Evolutionary conservation across 2,329 filamentous ascomycete genomes (phyloP), one percentile per base, ranked within the genome.

Genomic region (Apiospora sp.): DNA sequence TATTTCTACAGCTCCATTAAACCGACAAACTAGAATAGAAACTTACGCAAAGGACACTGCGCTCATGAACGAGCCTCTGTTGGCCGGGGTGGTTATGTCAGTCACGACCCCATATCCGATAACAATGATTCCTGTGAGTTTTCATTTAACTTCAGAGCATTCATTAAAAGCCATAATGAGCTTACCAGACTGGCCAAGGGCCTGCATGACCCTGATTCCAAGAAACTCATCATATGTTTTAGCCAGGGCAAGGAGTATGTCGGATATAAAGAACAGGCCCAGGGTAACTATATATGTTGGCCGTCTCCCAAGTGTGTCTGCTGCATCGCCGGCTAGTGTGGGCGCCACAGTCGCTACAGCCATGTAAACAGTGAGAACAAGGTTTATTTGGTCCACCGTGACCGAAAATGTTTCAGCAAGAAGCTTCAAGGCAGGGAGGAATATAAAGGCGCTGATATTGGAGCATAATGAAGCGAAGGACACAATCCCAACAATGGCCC

Each of bases 301-400:
- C n/a, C 71, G 68, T 7, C 54, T 70, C 16, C 75, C 76, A 24
- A 75, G 30, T 1, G 37, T 49, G 34, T 77, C 75, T 19, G 76
- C 72, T 8, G 64, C 69, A 68, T 76, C 70, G 27, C 74, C 74
- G 0, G 72, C 70, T 10, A 75, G n/a, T 4, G 73, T 61, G 16
- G 73, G 70, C 14, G 69, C 68, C 41, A 74, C 46, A 4, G 69
- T 69, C 49, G 67, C 49, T 5, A 68, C 69, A 51, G 75, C 74
- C 16, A 75, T 73, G 49, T 75, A 76, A 1, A 73, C 46, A 0
- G 74, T 76, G 14, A 77, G 72, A 5, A 74, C 75, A 10, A 75
- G 72, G 16, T 77, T 75, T 46, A 75, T 74, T 16, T 27, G 69
- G 41, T 68, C 73, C 10, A 72, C 67, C 4, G 61, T 72, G 43